Evolutionary conservation across 2,329 filamentous ascomycete species (phyloP).

Genomic region (Capronia coronata): DNA sequence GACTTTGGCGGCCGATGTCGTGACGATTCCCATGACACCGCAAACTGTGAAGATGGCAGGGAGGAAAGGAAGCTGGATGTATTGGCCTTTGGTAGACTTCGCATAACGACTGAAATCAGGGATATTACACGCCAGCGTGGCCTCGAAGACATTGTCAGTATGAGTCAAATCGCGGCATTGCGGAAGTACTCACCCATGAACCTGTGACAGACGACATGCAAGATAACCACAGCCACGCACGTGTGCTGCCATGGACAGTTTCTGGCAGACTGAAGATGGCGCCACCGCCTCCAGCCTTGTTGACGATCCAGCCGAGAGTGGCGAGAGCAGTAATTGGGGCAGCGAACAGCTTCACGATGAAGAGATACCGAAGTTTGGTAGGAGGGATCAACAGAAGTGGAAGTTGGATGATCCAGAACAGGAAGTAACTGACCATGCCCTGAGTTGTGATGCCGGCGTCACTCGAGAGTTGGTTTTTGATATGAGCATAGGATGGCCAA

Average conservation of each 20-base stretch:
- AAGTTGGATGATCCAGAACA: slow-evolving; percentile 53
- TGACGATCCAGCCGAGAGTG: slow-evolving; percentile 30
- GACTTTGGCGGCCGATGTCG: slow-evolving; percentile 44
- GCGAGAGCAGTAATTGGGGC: slow-evolving; percentile 33
- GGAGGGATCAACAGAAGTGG: slow-evolving; percentile 52
- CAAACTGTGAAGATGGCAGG: slow-evolving; percentile 46
- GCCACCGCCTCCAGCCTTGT: slow-evolving; percentile 47
- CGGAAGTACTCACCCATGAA: slow-evolving; percentile 8
- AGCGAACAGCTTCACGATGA: slow-evolving; percentile 44
- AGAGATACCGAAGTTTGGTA: slow-evolving; percentile 49
- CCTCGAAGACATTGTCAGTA: neutral
- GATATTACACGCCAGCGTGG: slow-evolving; percentile 44
- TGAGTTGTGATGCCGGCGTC: slow-evolving; percentile 51
- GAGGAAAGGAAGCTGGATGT: slow-evolving; percentile 41
- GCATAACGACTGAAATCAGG: slow-evolving; percentile 49
- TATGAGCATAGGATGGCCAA: slow-evolving; percentile 42
- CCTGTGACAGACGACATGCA: slow-evolving; percentile 32
- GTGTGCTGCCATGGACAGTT: slow-evolving; percentile 44
- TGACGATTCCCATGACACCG: slow-evolving; percentile 52
- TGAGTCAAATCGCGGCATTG: too few relatives aligned
- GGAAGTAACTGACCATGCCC: slow-evolving; percentile 51
- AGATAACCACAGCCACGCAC: slow-evolving; percentile 41
- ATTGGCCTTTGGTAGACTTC: slow-evolving; percentile 34
- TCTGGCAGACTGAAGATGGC: slow-evolving; percentile 43
- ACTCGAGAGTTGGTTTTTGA: slow-evolving; percentile 49